Evolutionary conservation across 78 protist genomes (phyloP), one percentile per base, ranked within the genome.

Genomic region (Neovahlkampfia damariscottae): DNA sequence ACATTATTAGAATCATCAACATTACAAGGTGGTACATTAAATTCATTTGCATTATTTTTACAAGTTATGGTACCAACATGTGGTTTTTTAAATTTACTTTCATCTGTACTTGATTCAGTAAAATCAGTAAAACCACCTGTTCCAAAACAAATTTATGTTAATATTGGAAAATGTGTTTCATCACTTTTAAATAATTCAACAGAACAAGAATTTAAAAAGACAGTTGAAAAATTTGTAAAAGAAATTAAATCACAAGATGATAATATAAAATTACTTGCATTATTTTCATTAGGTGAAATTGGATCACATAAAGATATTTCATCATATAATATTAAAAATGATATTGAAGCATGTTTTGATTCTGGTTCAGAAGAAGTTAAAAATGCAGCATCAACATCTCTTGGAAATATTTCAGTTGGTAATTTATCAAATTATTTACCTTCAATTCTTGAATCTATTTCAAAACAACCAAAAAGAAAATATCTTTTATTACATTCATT

Each of bases 401-500:
- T 86, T 9, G 88, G 82, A 28, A 34, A 31, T 32, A 35, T 93
- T 38, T 72, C 91, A 28, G 83, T 83, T 19, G 92, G 94, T 62
- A 40, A 70, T 38, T 39, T 90, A 7, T 29, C 2, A 3, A 1
- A 2, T 40, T 78, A 41, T 68, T 50, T 94, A 34, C 93, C 94
- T 58, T 38, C 62, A 41, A 40, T 94, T 35, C 68, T 92, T 29
- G 82, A 31, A 31, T 78, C 79, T 69, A 90, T 91, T 41, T 3
- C 9, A 8, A 32, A 27, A 3, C 72, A 85, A 70, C 89, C 92
- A 37, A 79, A 70, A 80, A 66, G 74, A 28, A 87, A 90, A 80
- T 94, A 94, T 76, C 83, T 93, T 38, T 77, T 91, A n/a, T 72
- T 94, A 34, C 83, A 77, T 41, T 80, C 96, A 1, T 85, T 94